Conservation (phyloP, 345 rosid genomes). For the Angophora floribunda region DNA sequence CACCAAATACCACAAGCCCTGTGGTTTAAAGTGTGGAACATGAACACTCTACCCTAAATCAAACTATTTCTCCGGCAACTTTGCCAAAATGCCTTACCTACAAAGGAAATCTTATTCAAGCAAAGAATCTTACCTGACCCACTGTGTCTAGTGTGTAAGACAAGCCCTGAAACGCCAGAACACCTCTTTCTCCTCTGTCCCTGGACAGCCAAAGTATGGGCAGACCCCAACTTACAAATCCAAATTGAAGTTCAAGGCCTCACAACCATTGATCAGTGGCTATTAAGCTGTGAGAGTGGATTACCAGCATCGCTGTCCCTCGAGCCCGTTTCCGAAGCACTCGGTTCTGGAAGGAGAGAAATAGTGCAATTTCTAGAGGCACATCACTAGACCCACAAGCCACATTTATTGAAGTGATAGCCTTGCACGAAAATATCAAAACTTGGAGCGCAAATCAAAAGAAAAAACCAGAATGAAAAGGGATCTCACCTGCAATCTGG, state of each 20-base stretch:
- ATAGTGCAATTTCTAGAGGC: too few species aligned
- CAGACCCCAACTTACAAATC: too few species aligned
- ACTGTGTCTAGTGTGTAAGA: not conserved
- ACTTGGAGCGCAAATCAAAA: too few species aligned
- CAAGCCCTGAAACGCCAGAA: not conserved
- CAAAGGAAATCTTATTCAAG: not conserved
- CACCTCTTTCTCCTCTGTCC: not conserved
- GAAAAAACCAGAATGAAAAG: too few species aligned
- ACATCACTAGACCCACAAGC: too few species aligned
- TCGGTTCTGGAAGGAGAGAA: too few species aligned
- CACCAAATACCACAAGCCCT: not conserved
- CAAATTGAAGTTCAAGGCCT: not conserved
- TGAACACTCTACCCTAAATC: not conserved
- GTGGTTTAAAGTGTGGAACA: not conserved
- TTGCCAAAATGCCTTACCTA: not conserved
- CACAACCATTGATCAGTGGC: too few species aligned
- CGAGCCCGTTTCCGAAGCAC: too few species aligned
- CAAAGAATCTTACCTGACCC: not conserved
- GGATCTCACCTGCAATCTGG: too few species aligned
- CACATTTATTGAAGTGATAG: too few species aligned
- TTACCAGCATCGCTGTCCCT: fast-evolving
- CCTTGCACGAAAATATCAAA: too few species aligned
- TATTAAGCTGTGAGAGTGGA: not conserved
- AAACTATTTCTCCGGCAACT: not conserved
- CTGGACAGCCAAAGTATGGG: not conserved